A percentile compares a stretch with the other conserved stretches of the same genome.
These are phyloP conservation scores for Coniochaeta prunicola DNA, from an alignment of 2,329 filamentous ascomycete genomes.

Conservation along the genomic window DNA sequence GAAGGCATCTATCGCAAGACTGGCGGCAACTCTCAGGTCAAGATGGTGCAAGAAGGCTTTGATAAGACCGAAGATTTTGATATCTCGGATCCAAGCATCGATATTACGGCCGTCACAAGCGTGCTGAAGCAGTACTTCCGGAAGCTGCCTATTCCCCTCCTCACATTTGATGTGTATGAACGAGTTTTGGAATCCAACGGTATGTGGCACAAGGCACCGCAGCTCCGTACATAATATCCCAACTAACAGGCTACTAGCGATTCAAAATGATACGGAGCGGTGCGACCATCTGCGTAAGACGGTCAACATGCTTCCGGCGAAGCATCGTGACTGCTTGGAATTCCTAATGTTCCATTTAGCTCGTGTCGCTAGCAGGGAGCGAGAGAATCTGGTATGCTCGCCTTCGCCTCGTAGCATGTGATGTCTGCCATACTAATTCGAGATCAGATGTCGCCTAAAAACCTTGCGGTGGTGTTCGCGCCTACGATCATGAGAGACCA, in stretches of 20 bases:
- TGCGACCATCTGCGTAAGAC: slow-evolving; percentile 65
- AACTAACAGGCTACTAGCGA: slow-evolving; percentile 36
- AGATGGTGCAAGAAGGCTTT: slow-evolving; percentile 84
- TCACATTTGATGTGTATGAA: slow-evolving; percentile 92
- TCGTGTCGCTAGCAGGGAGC: slow-evolving; percentile 74
- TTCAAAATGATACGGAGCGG: slow-evolving; percentile 60
- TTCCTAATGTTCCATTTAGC: slow-evolving; percentile 91
- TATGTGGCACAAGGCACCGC: slow-evolving; percentile 36
- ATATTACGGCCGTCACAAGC: slow-evolving; percentile 94
- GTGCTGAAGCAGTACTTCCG: slow-evolving; percentile 97
- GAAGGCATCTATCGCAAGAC: slow-evolving; percentile 98
- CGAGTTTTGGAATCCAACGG: slow-evolving; percentile 72
- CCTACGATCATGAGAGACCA: slow-evolving; percentile 93
- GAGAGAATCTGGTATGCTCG: slow-evolving; percentile 70
- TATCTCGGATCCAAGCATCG: slow-evolving; percentile 86
- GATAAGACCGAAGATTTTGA: slow-evolving; percentile 81
- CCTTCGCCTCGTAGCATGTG: background rate
- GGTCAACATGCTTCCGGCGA: slow-evolving; percentile 70
- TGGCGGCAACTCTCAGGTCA: slow-evolving; percentile 85
- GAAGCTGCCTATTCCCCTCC: slow-evolving; percentile 78
- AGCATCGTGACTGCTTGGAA: slow-evolving; percentile 83
- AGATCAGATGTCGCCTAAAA: slow-evolving; percentile 84
- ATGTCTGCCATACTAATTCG: slow-evolving; percentile 5
- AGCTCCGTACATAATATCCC: background rate
- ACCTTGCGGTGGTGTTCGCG: slow-evolving; percentile 93